Evolutionary conservation across 345 rosid genomes (phyloP), one percentile per base, ranked within the genome.

Genomic region (Microcos paniculata): DNA sequence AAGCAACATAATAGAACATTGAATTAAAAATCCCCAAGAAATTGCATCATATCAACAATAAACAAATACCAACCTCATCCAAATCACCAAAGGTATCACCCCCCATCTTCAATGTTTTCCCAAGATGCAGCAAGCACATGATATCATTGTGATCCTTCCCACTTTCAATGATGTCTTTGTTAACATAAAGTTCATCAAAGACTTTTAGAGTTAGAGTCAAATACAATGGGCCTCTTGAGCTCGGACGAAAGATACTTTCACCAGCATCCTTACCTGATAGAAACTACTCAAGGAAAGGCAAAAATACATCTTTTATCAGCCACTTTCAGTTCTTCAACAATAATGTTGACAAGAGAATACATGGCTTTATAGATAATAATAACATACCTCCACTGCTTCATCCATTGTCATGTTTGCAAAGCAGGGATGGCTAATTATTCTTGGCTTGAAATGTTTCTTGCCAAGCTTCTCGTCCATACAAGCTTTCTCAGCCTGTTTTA

Each of bases 341-440:
- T 38, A 79, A 77, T 82, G 69, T 23, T 24, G 64, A 72, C 21
- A 75, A n/a, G 21, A 56, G 14, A 18, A 38, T 21, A 19, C 38
- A 70, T 65, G 45, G 23, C 30, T 53, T 35, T 14, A 8, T 15
- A 26, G 51, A 1, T 18, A 72, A 68, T 77, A 40, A 1, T 18
- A 72, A 68, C 78, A 40, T 81, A 95, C 99, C 96, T 93, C 88
- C 77, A 88, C 87, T 65, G 97, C 99, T 85, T 88, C 87, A 82
- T 93, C 98, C 24, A 91, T 89, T 4, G 92, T 87, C 74, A 90
- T 87, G 83, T 95, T 95, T 84, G 88, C 94, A 80, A 95, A 95
- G 67, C 93, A 92, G 26, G 98, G 99, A 87, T 95, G 98, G 76
- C 88, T 91, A 74, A 95, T 95, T 91, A 90, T 88, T 78, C 98